Evolutionary conservation across 352 stramenopile genomes (phyloP), one percentile per base, ranked within the genome.

Genomic region (Phytophthora chlamydospora): DNA sequence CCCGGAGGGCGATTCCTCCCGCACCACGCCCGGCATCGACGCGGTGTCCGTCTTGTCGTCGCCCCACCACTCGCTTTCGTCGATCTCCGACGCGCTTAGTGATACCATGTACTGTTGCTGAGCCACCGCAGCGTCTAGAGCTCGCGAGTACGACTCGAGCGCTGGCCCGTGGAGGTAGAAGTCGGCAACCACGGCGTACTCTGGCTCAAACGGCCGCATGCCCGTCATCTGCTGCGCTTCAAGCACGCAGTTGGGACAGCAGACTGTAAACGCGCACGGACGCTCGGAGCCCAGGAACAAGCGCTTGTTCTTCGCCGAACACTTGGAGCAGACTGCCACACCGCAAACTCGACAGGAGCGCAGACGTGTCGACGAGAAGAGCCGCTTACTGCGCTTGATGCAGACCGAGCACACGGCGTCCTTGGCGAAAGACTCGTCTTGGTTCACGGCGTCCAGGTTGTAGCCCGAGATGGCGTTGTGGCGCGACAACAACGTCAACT

Each of bases 401-500:
- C 66, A 75, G 54, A 71, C 55, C 24, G 66, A 75, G 50, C 66
- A 75, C 49, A 76, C 57, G 27, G 49, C 50, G n/a, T 62, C 49
- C 27, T 49, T 58, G 8, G 38, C 39, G 40, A 67, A 57, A 13
- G 19, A 41, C 17, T 56, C 63, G 13, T 38, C 57, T 14, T 63
- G 36, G 34, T 59, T 58, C 21, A 66, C 35, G 27, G 57, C 56
- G 24, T 71, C 57, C 42, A 61, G 47, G 47, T 70, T 70, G 48
- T 53, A 62, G 6, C 62, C 62, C 13, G 62, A 70, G 5, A 66
- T 39, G 1, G 63, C 27, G 27, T 74, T 61, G 47, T 59, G 38
- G 53, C 64, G 55, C 11, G 75, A 54, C 16, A 88, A 39, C 16
- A 83, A 56, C 42, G 76, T 88, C 14, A 87, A 55, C 46, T 81